phyloP scores from a whole-genome alignment of 2,329 filamentous ascomycete genomes.

The Xylaria sp. region DNA sequence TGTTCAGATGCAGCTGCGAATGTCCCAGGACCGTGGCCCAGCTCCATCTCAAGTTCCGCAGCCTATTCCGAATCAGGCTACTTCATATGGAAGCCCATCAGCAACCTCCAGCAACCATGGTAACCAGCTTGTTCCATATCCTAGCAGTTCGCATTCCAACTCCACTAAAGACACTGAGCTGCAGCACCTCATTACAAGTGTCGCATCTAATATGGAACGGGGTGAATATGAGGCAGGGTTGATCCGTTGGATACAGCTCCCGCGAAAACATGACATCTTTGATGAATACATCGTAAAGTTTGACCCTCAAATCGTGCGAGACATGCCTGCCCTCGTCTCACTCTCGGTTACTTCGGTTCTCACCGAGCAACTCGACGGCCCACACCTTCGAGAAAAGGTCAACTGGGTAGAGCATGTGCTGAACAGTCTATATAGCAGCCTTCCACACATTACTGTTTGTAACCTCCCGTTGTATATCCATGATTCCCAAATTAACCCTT shows the following conservation, averaged over 20 bases:
- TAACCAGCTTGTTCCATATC: constrained; percentile 53
- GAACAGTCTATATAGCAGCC: constrained; percentile 60
- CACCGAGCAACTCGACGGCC: constrained; percentile 65
- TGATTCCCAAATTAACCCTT: constrained; percentile 45
- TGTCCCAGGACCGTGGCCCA: constrained; percentile 53
- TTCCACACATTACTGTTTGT: constrained; percentile 62
- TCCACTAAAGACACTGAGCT: constrained; percentile 65
- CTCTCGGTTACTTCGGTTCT: constrained; percentile 73
- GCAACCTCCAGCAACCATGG: constrained; percentile 48
- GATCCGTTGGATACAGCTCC: constrained; percentile 74
- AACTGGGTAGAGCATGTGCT: constrained; percentile 70
- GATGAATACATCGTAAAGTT: constrained; percentile 63
- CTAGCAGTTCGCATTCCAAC: constrained; percentile 54
- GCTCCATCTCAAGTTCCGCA: constrained; percentile 38
- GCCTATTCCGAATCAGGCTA: constrained; percentile 40
- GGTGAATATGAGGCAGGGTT: constrained; percentile 71
- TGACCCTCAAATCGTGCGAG: constrained; percentile 63
- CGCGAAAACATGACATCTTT: constrained; percentile 71
- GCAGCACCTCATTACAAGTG: constrained; percentile 63
- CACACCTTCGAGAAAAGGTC: constrained; percentile 65
- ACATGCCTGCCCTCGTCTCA: constrained; percentile 69
- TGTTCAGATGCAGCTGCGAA: constrained; percentile 65
- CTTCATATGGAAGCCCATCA: constrained; percentile 45
- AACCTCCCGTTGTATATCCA: constrained; percentile 23
- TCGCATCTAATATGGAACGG: constrained; percentile 70